Conservation (phyloP, 495 filamentous ascomycete genomes). For the Neurospora africana region DNA sequence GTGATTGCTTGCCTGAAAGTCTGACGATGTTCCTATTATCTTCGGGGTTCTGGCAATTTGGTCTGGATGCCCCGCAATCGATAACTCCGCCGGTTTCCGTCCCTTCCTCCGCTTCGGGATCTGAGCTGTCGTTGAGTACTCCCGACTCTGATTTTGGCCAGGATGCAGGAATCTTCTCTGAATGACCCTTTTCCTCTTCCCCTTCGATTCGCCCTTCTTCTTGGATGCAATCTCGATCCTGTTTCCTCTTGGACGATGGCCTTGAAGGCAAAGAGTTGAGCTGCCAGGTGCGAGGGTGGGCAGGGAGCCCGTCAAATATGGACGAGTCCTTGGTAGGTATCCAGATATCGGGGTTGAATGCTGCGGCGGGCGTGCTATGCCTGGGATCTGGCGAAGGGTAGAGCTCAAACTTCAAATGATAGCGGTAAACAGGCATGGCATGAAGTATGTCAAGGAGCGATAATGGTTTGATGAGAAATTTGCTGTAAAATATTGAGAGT, state of each 20-base stretch:
- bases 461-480: not conserved
- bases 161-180: not conserved
- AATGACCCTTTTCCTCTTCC: not conserved
- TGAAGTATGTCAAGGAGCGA: not conserved
- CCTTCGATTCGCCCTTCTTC: not conserved
- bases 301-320: conserved; percentile 37
- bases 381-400: conserved; percentile 42
- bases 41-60: conserved; percentile 8
- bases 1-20: conserved; percentile 22
- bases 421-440: conserved; percentile 75
- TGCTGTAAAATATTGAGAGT: not conserved
- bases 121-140: not conserved
- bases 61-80: conserved; percentile 30
- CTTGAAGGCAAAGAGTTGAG: not conserved
- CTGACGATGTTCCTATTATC: conserved; percentile 18
- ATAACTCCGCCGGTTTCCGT: conserved; percentile 19
- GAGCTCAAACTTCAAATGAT: conserved; percentile 82
- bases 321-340: conserved; percentile 22
- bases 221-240: not conserved
- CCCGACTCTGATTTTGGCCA: not conserved
- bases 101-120: not conserved
- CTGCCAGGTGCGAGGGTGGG: conserved; percentile 22
- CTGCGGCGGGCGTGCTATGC: not conserved
- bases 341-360: conserved; percentile 24
- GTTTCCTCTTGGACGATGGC: not conserved